Evolutionary conservation across 495 filamentous ascomycete species (phyloP), one percentile per base, ranked within the genome.

Genomic region (Podospora pseudopauciseta): DNA sequence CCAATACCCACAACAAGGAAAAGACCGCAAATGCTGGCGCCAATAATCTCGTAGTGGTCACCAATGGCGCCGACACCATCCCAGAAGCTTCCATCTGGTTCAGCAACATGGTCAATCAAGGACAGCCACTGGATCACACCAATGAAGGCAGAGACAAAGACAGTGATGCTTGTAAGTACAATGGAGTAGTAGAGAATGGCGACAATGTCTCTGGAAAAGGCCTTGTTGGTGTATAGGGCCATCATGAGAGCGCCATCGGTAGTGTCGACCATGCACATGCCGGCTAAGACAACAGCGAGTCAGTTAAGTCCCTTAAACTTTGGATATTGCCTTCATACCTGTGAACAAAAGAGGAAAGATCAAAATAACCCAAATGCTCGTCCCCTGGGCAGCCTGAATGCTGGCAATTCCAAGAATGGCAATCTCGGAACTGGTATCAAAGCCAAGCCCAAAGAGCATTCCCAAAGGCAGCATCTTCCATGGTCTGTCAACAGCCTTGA

Each of bases 381-480:
- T 97, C 20, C 94, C 94, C 73, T 90, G 85, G 2, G 91, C 88
- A 1, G 89, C 93, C 75, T 97, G 88, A 4, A 99, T 87, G 26
- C 89, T 91, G 1, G 93, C 90, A 68, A 97, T 97, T 1, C 95
- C 94, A 4, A 99, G 79, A 2, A 99, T 81, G 0, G 95, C 95
- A 73, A 99, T 91, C 77, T 99, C 95, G 19, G 91, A 94, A 44
- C 92, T 96, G 0, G 95, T 97, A 78, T 99, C 95, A 76, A 99
- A 99, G 1, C 95, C 95, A 11, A 97, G 82, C 18, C 95, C 95
- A 78, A 99, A 99, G 23, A 97, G 75, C 3, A 97, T 82, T 4
- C 94, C 94, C 4, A 98, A 80, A 5, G 93, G 92, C 75, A 96
- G 90, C 94, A 97, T 99, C 78, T 99, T 99, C 95, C 95, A 99